These are phyloP conservation scores for Claviceps cyperi DNA, from an alignment of 2,329 filamentous ascomycete genomes.

Conservation along the genomic window DNA sequence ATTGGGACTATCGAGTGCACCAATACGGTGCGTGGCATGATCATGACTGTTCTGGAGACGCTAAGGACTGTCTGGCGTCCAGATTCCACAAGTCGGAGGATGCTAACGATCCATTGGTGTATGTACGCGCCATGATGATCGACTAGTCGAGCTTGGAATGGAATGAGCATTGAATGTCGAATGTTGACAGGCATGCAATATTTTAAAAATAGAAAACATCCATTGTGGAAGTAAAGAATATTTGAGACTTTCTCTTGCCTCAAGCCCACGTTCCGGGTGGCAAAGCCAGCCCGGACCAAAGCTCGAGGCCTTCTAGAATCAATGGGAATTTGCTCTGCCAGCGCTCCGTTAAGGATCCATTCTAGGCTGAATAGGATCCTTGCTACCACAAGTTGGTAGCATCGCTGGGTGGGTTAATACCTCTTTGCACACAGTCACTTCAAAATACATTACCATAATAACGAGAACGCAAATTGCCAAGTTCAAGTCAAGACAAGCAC, in stretches of 20 bases:
- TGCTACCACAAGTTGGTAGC: slow-evolving; percentile 56
- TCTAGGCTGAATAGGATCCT: slow-evolving; percentile 53
- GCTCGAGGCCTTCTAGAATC: slow-evolving; percentile 25
- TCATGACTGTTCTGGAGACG: too few relatives aligned
- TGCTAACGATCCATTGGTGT: too few relatives aligned
- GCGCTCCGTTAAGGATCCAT: slow-evolving; percentile 71
- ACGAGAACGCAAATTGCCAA: background rate
- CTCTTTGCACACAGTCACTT: background rate
- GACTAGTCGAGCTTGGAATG: too few relatives aligned
- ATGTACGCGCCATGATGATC: too few relatives aligned
- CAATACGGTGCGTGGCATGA: too few relatives aligned
- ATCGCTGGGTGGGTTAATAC: slow-evolving; percentile 43
- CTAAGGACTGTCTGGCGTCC: too few relatives aligned
- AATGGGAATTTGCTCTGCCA: slow-evolving; percentile 42
- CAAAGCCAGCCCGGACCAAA: slow-evolving; percentile 12
- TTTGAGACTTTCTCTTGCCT: slow-evolving; percentile 29
- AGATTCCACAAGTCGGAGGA: too few relatives aligned
- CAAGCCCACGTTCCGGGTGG: slow-evolving; percentile 18
- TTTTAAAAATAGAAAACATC: too few relatives aligned
- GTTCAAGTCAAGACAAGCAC: background rate
- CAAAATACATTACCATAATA: background rate
- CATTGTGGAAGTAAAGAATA: slow-evolving; percentile 10
- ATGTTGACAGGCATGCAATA: too few relatives aligned
- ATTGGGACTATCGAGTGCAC: too few relatives aligned
- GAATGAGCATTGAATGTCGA: too few relatives aligned